Base-by-base conservation (phyloP, 306 rosid species). In the Hippophae tibetana region DNA sequence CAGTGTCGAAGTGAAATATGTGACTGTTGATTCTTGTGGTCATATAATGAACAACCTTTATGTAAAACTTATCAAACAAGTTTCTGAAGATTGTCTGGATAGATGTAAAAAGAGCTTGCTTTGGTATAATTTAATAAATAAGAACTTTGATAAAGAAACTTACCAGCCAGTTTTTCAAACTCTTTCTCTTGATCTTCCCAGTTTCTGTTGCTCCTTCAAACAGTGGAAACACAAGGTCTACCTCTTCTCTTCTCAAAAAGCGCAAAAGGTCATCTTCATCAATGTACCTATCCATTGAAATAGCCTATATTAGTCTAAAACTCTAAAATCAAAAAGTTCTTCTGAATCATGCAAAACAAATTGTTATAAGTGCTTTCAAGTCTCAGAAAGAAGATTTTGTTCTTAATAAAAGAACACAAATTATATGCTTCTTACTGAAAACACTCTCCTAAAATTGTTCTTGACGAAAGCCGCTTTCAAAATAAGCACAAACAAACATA, bases 141-240 rank as follows among this genome's bases (percentile, higher is more conserved):
- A 13, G 31, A 56, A 44, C 31, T 9, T 14, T 23, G 42, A 45
- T 48, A 9, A 46, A 54, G 38, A 31, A 31, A 31, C 62, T 66
- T 72, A 86, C 97, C 84, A 86, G 78, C 97, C 93, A 89, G 48
- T 78, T 89, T 78, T 84, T 89, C 40, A 89, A 61, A 70, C 79
- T 44, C 72, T 86, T 89, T 69, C 89, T 85, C 77, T 66, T 86
- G 57, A 89, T 79, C 77, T 69, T 86, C 54, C 87, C 74, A 3
- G 73, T 79, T 58, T 69, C 87, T n/a, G 48, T 80, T 10, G 83
- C 86, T 58, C 93, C 95, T 82, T 84, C 89, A 80, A 89, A 84
- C 47, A 76, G 72, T 26, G 83, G 86, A 63, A 89, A 45, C 61
- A 89, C 65, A 58, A 70, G 82, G 51, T 86, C 86, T 23, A 86